phyloP scores from a whole-genome alignment of 495 filamentous ascomycete species.

The Penicillium subrubescens region DNA sequence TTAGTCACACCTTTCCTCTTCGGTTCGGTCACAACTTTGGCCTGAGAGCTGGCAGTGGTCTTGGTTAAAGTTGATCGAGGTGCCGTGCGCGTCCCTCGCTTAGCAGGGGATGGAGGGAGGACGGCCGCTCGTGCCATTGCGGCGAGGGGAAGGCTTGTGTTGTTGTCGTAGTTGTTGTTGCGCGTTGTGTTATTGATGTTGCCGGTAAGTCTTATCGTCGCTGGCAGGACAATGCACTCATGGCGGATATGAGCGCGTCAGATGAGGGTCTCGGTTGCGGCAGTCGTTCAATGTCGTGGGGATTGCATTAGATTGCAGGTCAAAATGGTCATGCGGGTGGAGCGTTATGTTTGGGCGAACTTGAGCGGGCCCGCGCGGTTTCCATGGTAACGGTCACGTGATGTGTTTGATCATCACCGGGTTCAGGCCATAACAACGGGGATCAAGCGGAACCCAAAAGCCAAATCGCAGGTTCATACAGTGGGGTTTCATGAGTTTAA shows the following conservation, averaged over 20 bases:
- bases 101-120: constrained; percentile 39
- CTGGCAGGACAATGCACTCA: constrained; percentile 17
- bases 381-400: constrained; percentile 21
- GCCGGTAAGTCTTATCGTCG: constrained; percentile 5
- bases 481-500: no score
- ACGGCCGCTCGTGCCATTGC: constrained; percentile 48
- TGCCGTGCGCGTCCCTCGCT: constrained; percentile 37
- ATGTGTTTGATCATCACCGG: neutral
- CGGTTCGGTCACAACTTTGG: constrained; percentile 15
- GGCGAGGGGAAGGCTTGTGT: constrained; percentile 1
- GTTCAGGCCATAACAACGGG: neutral
- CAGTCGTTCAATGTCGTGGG: constrained; percentile 10
- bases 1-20: constrained; percentile 23
- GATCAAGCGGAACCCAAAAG: neutral
- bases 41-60: constrained; percentile 21
- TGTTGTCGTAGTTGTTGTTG: constrained; percentile 13
- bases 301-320: constrained; percentile 17
- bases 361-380: constrained; percentile 7
- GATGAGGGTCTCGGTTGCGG: neutral
- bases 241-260: constrained; percentile 16
- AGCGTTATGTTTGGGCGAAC: constrained; percentile 18
- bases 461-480: no score
- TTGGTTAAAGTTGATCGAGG: constrained; percentile 25
- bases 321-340: constrained; percentile 18
- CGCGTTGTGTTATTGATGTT: constrained; percentile 6